phyloP scores from a whole-genome alignment of 768 basidiomycete species.

The Termitomyces sp. region DNA sequence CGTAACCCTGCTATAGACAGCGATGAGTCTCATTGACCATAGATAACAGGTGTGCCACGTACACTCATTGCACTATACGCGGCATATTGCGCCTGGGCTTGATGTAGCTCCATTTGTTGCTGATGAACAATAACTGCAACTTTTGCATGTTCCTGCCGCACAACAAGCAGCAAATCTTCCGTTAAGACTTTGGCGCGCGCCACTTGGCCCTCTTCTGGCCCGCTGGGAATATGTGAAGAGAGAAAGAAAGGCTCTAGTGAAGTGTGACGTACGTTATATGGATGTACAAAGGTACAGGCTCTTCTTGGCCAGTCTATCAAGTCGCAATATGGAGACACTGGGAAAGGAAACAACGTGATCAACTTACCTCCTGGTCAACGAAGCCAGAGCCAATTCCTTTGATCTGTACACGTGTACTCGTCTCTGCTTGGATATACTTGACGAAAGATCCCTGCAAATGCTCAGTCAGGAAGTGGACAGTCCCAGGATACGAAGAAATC shows the following conservation, averaged over 20 bases:
- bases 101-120: conserved; percentile 85
- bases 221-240: conserved; percentile 1
- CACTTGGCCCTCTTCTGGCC: conserved; percentile 73
- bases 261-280: conserved; percentile 74
- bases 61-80: conserved; percentile 64
- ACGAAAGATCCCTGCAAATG: conserved; percentile 82
- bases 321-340: neutral
- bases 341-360: neutral
- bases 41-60: conserved; percentile 26
- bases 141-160: conserved; percentile 84
- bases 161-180: conserved; percentile 83
- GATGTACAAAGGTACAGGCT: conserved; percentile 86
- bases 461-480: neutral
- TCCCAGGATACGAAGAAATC: conserved; percentile 19
- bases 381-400: conserved; percentile 95
- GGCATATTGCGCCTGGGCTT: conserved; percentile 79
- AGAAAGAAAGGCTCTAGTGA: neutral
- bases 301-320: conserved; percentile 35
- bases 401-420: conserved; percentile 93
- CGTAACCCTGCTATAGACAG: conserved; percentile 33
- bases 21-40: neutral
- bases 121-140: conserved; percentile 51
- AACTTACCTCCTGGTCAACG: conserved; percentile 82
- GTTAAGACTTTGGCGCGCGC: conserved; percentile 78
- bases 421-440: conserved; percentile 97